Evolutionary conservation across 78 protist species (phyloP).

Genomic region (Emiliania huxleyi): DNA sequence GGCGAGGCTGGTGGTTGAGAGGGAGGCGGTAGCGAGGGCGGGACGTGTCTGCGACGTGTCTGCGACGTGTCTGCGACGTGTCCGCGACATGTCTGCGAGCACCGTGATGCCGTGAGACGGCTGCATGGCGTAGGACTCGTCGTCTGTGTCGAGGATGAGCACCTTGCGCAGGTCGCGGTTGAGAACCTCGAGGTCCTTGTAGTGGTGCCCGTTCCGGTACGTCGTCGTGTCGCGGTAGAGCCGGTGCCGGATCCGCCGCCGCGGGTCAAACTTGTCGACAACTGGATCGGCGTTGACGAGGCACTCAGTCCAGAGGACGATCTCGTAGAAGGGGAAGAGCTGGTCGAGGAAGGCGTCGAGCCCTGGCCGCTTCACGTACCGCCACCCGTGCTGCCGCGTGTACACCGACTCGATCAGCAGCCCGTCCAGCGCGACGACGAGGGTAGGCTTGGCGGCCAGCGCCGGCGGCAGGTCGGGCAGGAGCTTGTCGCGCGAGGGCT

Average conservation of each 20-base stretch:
- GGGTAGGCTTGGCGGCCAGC: neutral
- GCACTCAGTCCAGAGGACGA: neutral
- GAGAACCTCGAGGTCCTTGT: neutral
- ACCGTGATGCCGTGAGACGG: neutral
- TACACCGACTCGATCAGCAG: neutral
- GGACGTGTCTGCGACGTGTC: too few relatives aligned
- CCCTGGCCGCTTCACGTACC: constrained; percentile 18
- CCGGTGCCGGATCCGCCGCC: neutral
- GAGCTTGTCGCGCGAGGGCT: neutral
- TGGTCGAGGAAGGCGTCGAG: neutral
- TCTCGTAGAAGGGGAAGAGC: neutral
- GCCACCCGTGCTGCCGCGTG: neutral
- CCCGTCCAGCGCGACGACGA: neutral
- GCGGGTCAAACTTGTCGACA: neutral
- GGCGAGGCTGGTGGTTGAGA: too few relatives aligned
- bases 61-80: too few relatives aligned
- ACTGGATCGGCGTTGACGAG: neutral
- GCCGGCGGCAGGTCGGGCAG: neutral
- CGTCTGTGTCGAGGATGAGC: neutral
- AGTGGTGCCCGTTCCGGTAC: neutral
- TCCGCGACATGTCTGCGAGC: too few relatives aligned
- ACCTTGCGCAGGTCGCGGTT: neutral
- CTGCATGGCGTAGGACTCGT: neutral
- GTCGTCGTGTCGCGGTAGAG: constrained; percentile 1
- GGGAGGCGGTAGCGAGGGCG: too few relatives aligned